Base-by-base conservation (phyloP, 345 rosid genomes). In the Viola odorata region DNA sequence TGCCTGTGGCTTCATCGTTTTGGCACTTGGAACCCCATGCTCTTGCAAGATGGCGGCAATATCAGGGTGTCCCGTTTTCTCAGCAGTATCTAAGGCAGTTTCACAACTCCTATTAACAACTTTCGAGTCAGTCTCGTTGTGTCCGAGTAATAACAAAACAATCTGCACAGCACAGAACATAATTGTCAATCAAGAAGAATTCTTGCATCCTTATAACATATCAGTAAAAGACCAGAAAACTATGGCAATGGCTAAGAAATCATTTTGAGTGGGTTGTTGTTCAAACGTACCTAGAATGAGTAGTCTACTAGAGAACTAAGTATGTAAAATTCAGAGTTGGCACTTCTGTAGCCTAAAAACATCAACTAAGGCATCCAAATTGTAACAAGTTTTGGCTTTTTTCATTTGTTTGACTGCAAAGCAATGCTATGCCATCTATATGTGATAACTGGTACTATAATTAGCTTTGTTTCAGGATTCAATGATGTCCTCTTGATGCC, bases 1-100 rank as follows among this genome's bases (percentile, higher is more conserved):
- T 15, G 78, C 61, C 12, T 78, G 80, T 5, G 91, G 76, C 69
- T 84, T 81, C 5, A 83, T 72, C 61, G 69, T 16, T 76, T 75
- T 80, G 41, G 92, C 95, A 4, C 88, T 84, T 23, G 71, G 86
- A 60, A 91, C 94, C 6, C 96, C 96, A 5, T 75, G 81, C 16
- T 81, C 84, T 49, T 68, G 81, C 67, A 91, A 75, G 45, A 85
- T 47, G 56, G 74, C 65, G 12, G 78, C 83, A 15, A 89, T 45
- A 36, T 81, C 78, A 0, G 77, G 54, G 37, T 85, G 82, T 48
- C 86, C 92, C 0, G 72, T 86, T 75, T 91, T 86, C 80, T 89
- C 98, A 4, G 98, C 95, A 0, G 98, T 89, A 69, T 86, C 96
- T 0, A 86, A 72, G 0, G 98, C 91, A 0, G 95, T 91, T 77